Evolutionary conservation across 106 monocot genomes (phyloP), one percentile per base, ranked within the genome.

Genomic region (Allium sativum): DNA sequence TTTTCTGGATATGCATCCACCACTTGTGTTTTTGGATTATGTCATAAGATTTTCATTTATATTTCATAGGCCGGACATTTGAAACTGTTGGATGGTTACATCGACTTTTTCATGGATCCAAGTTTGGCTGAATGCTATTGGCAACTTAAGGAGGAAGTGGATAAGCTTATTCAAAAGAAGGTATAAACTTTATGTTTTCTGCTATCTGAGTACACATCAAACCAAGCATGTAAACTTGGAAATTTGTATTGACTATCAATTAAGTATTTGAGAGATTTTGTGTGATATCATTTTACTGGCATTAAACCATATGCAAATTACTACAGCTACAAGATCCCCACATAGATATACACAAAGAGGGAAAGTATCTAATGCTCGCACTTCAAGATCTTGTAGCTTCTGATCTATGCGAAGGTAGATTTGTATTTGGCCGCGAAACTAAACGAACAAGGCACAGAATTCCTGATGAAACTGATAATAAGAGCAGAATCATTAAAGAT

Each of bases 51-150:
- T 42, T 45, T 62, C 9, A 15, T 13, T 40, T 56, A 8, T 54
- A 42, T 22, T 18, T 58, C 61, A 59, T 70, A 98, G 98, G 82
- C 82, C 62, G 98, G 92, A 19, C 98, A 98, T 61, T 66, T 98
- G 71, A 91, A 98, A 22, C 91, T 98, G 98, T 68, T 98, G 69
- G 82, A 83, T 85, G 98, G 92, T 13, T 98, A 92, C 70, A 64
- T 98, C 66, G 98, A 98, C 67, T 98, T 98, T 67, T 98, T 98
- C 71, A 98, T 98, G 98, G 88, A 98, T 83, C 85, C 98, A 50
- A 83, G 85, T 77, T 71, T 98, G 63, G 77, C 85, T 52, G 88
- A 88, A 65, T 83, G 92, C 71, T 98, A 82, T 68, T 70, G 72
- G 80, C 82, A 79, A 45, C 76, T 98, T 13, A 98, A 92, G 68